Conservation (phyloP, 768 basidiomycete species). For the Mycena metata region DNA sequence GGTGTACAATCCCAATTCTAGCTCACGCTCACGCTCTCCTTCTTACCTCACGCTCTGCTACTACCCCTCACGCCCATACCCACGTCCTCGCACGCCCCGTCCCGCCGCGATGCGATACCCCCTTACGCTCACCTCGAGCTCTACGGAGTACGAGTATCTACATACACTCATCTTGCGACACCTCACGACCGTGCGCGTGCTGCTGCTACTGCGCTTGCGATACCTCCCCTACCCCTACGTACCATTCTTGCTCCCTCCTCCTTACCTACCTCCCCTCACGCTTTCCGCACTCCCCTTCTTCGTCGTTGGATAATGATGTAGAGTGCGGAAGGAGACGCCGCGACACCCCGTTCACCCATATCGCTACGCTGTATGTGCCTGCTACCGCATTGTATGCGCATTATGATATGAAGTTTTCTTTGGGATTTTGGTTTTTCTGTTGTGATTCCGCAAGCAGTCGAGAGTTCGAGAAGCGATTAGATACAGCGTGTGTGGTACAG, state of each 20-base stretch:
- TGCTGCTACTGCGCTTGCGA: conserved; percentile 25
- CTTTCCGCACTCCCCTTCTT: neutral
- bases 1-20: no score
- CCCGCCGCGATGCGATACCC: conserved; percentile 14
- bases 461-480: neutral
- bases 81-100: conserved; percentile 11
- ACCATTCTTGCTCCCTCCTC: neutral
- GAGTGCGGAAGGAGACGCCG: neutral
- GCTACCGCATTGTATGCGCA: neutral
- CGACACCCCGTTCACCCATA: conserved; percentile 15
- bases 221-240: conserved; percentile 21
- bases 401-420: conserved; percentile 31
- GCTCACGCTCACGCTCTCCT: no score
- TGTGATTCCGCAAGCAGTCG: neutral
- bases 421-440: conserved; percentile 11
- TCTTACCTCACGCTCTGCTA: neutral
- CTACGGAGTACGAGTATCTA: no score
- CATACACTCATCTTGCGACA: conserved; percentile 22
- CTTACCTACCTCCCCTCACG: neutral
- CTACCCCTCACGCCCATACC: conserved; percentile 2
- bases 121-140: neutral
- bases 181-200: conserved; percentile 12
- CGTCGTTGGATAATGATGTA: neutral
- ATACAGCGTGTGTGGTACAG: neutral
- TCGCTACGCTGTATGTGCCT: conserved; percentile 3